Evolutionary conservation across 2,329 filamentous ascomycete genomes (phyloP), one percentile per base, ranked within the genome.

Genomic region (Ramichloridium luteum): DNA sequence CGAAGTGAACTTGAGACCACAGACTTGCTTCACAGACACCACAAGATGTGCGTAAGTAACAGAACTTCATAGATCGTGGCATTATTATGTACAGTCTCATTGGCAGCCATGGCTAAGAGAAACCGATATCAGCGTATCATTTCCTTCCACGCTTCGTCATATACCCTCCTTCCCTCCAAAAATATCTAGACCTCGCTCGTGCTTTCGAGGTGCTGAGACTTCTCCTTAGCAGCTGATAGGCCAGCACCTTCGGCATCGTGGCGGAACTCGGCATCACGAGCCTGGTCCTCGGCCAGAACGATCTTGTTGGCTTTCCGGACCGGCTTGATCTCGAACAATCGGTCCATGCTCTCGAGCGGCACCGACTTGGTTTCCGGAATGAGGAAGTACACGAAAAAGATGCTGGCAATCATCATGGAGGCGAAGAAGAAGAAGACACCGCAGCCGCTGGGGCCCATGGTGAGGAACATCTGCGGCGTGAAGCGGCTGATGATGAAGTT

Each of bases 401-500:
- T 55, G 2, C 56, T 57, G 9, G 59, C 37, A 5, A 61, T 49
- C 49, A 62, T 63, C 34, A 70, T 56, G 14, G 54, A 60, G 3
- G 65, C 65, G 36, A 71, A 59, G 45, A 65, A 62, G 39, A 64
- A 60, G 39, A 48, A 50, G 5, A 54, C 51, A 6, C 59, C 60
- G 39, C 57, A 61, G 4, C 55, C 53, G 10, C 42, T 48, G 4
- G 44, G 44, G 10, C 51, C 54, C 55, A 65, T 62, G 27, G 37
- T 58, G 30, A 51, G 34, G 47, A 61, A 64, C 72, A 79, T 79
- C 41, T 77, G 70, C 15, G 68, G 73, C 0, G 73, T 80, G 59
- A 77, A 80, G 8, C 75, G 65, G 0, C 67, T 67, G 42, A 81
- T 69, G 49, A 81, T 64, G 51, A 81, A 80, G 54, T 80, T 81